These are phyloP conservation scores for Forsythia viridissima DNA, from an alignment of 257 asterid genomes.

Conservation along the genomic window DNA sequence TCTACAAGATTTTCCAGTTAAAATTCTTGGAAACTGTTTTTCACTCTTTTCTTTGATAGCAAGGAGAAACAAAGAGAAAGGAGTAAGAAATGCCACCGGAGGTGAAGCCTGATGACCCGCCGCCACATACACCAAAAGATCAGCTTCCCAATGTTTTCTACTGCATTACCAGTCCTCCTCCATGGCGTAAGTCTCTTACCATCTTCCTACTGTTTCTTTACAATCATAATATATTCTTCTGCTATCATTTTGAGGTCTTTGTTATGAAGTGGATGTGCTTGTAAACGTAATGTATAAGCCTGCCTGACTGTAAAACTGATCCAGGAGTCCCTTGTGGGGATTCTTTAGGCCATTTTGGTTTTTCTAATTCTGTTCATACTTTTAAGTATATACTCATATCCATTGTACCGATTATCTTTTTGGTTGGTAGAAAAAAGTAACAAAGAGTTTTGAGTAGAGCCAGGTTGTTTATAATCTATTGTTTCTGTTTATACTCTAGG, in stretches of 20 bases:
- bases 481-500: not conserved
- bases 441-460: not conserved
- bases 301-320: not conserved
- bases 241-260: slow-evolving; percentile 9
- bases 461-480: not conserved
- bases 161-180: slow-evolving; percentile 98
- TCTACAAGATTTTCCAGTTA: not conserved
- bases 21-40: no score
- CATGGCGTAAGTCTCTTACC: slow-evolving; percentile 73
- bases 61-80: slow-evolving; percentile 8
- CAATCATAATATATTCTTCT: slow-evolving; percentile 5
- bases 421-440: slow-evolving; percentile 2
- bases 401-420: not conserved
- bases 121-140: slow-evolving; percentile 78
- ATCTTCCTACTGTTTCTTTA: not conserved
- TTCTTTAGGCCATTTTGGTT: not conserved
- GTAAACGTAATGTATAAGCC: not conserved
- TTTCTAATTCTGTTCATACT: not conserved
- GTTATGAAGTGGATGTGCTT: not conserved
- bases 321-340: not conserved
- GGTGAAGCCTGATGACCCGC: slow-evolving; percentile 63
- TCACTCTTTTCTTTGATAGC: no score
- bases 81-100: slow-evolving; percentile 44
- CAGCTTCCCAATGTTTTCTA: slow-evolving; percentile 82
- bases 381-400: not conserved